Base-by-base conservation (phyloP, 1,284 basidiomycete genomes). In the Pseudomicrostroma phylloplanum region DNA sequence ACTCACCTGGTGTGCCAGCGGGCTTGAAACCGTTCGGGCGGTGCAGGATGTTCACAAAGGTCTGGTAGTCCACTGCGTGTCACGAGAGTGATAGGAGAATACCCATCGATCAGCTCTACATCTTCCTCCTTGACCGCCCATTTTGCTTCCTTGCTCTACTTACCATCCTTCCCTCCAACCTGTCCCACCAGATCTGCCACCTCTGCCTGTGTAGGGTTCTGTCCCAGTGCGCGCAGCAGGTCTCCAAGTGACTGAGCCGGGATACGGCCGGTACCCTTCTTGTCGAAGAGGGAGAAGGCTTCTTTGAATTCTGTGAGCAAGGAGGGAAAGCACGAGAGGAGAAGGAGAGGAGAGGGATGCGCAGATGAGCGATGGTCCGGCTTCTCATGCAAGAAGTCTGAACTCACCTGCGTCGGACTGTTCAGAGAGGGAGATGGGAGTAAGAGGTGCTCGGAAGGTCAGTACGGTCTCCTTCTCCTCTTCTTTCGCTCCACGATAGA, bases 151-250 rank as follows among this genome's bases (percentile, higher is more conserved):
- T 9, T 9, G 30, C 30, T 9, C 4, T 36, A 13, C 51, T 55
- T 59, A 67, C 68, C 87, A 67, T 92, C 90, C 65, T 86, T 83
- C 25, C 89, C 89, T 8, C 91, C 51, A 2, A 54, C 87, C 48
- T 81, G 79, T 17, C 83, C 81, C 54, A 90, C 86, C 66, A 97
- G 87, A 39, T 92, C 89, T 8, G 86, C 85, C 0, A 98, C 92
- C 81, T 98, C 92, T 26, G 91, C 89, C 81, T 98, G 94, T 0
- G 96, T 98, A 6, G 94, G 94, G 81, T 98, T 98, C 83, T 98
- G 94, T 0, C 96, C 96, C 0, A 98, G 83, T 0, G 92, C 92
- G 57, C 96, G 87, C 19, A 98, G 83, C 7, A 98, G 86, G 81
- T 98, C 94, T n/a, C 94, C 94, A 0, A 98, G 83, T 0, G 88